Conservation (phyloP, 2,329 filamentous ascomycete species). For the Catunica adiposa region DNA sequence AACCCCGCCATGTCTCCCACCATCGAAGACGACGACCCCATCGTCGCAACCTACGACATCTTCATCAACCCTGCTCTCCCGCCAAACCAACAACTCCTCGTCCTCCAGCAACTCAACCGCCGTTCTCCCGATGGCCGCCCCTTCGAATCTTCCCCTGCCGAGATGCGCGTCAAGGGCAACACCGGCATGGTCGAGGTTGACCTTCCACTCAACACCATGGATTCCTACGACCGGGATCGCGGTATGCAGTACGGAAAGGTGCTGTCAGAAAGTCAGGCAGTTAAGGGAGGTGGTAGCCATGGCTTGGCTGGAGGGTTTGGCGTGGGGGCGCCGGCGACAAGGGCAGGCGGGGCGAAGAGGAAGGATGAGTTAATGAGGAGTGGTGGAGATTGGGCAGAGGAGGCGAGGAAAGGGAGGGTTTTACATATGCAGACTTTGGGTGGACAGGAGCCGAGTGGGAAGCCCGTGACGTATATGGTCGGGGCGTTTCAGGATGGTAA, state of each 20-base stretch:
- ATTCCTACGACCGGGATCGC: constrained; percentile 69
- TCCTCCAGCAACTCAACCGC: constrained; percentile 82
- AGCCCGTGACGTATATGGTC: constrained; percentile 72
- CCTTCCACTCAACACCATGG: constrained; percentile 57
- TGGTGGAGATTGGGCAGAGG: constrained; percentile 46
- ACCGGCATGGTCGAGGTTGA: constrained; percentile 84
- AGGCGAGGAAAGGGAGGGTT: constrained; percentile 52
- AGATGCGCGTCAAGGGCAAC: constrained; percentile 65
- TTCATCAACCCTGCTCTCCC: constrained; percentile 63
- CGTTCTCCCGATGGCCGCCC: constrained; percentile 36
- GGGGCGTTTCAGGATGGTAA: constrained; percentile 74
- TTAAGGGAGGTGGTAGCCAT: constrained; percentile 47
- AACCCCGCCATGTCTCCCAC: constrained; percentile 13
- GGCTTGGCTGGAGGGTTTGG: constrained; percentile 60
- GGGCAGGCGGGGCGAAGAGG: constrained; percentile 18
- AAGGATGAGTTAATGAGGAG: constrained; percentile 25
- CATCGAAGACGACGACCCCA: constrained; percentile 42
- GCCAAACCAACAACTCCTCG: constrained; percentile 47
- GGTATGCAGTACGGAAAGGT: constrained; percentile 71
- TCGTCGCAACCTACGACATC: constrained; percentile 64
- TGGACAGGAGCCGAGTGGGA: constrained; percentile 55
- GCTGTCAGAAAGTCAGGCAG: constrained; percentile 42
- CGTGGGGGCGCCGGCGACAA: constrained; percentile 32
- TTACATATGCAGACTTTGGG: constrained; percentile 70
- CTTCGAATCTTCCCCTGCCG: constrained; percentile 46